Conservation (phyloP, 441 rosid species). For the Biscutella laevigata region DNA sequence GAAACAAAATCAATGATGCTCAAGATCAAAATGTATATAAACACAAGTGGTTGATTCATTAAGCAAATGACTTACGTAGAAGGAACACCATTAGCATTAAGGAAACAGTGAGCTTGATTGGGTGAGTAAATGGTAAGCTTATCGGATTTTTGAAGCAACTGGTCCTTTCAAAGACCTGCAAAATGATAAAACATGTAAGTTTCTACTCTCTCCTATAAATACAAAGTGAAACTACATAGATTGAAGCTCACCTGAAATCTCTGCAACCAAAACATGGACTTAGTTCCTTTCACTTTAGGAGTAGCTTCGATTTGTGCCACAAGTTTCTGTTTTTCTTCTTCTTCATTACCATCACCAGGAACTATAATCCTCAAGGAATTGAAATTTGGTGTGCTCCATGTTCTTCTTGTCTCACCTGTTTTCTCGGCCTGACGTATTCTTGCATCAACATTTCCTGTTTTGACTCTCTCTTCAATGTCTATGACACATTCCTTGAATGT, state of each 20-base stretch:
- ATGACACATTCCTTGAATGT: slow-evolving; percentile 29
- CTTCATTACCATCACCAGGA: slow-evolving; percentile 25
- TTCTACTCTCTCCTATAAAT: too few species aligned
- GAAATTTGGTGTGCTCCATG: slow-evolving; percentile 41
- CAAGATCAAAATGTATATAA: background rate
- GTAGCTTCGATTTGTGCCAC: slow-evolving; percentile 42
- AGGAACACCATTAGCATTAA: slow-evolving; percentile 64
- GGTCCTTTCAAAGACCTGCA: slow-evolving; percentile 36
- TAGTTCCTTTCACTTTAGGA: slow-evolving; percentile 65
- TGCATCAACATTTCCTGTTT: slow-evolving; percentile 30
- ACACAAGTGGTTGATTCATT: background rate
- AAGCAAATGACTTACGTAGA: slow-evolving; percentile 45
- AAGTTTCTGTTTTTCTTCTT: slow-evolving; percentile 21
- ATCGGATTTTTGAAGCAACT: slow-evolving; percentile 43
- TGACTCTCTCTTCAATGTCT: slow-evolving; percentile 37
- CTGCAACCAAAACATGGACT: slow-evolving; percentile 39
- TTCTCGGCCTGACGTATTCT: slow-evolving; percentile 30
- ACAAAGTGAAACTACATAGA: too few species aligned
- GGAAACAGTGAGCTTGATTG: slow-evolving; percentile 54
- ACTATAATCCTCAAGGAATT: slow-evolving; percentile 51
- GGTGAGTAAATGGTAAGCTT: slow-evolving; percentile 37
- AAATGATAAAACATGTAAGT: background rate
- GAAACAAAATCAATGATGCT: background rate
- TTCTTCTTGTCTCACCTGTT: slow-evolving; percentile 43
- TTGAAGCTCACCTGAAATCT: slow-evolving; percentile 36